A percentile compares a stretch with the other conserved stretches of the same genome.
Evolutionary conservation across 495 filamentous ascomycete species (phyloP).

Genomic region (Daldinia concentrica): DNA sequence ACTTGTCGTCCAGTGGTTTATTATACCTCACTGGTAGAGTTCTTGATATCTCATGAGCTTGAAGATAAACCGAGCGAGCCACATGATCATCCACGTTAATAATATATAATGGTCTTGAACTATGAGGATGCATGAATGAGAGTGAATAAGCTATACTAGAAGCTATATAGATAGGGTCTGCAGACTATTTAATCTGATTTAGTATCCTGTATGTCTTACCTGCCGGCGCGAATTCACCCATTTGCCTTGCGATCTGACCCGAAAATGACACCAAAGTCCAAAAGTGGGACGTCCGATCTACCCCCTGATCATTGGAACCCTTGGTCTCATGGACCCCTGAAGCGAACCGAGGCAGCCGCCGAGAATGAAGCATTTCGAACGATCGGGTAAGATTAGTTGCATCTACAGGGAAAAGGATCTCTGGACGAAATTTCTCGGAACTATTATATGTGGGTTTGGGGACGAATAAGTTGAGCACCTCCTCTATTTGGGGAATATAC

Average conservation of each 20-base stretch:
- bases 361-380: neutral
- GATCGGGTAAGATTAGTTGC: neutral
- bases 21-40: neutral
- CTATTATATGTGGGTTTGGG: slow-evolving; percentile 10
- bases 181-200: neutral
- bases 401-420: neutral
- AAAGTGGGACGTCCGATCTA: slow-evolving; percentile 12
- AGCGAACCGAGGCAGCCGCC: slow-evolving; percentile 22
- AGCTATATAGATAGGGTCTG: neutral
- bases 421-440: slow-evolving; percentile 25
- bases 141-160: neutral
- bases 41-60: neutral
- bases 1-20: neutral
- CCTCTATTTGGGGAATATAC: slow-evolving; percentile 30
- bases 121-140: neutral
- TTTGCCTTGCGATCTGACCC: slow-evolving; percentile 12
- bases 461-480: slow-evolving; percentile 16
- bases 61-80: neutral
- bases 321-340: neutral
- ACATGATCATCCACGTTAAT: neutral
- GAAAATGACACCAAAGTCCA: slow-evolving; percentile 7
- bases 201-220: slow-evolving; percentile 1
- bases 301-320: neutral
- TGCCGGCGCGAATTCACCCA: neutral
- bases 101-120: neutral